Percentiles rank a stretch among this genome's conserved stretches.
Evolutionary conservation across 2,329 filamentous ascomycete genomes (phyloP).

Genomic region (Hawksworthiomyces lignivorus): DNA sequence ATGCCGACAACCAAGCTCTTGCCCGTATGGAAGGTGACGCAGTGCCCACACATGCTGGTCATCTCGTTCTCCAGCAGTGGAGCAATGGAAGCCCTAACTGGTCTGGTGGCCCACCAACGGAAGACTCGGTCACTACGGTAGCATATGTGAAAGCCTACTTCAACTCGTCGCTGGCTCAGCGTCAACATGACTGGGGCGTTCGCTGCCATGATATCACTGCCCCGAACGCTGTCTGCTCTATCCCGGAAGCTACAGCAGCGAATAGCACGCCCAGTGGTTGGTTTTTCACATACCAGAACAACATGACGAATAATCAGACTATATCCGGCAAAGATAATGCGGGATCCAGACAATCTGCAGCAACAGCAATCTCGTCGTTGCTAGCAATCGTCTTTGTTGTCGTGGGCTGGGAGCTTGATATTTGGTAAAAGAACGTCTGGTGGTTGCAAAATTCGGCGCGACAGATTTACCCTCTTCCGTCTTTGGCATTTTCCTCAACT

Average conservation of each 20-base stretch:
- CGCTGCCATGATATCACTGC: slow-evolving; percentile 34
- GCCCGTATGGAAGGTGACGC: slow-evolving; percentile 47
- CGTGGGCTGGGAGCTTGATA: not conserved
- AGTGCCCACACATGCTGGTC: slow-evolving; percentile 54
- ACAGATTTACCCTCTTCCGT: too few species aligned
- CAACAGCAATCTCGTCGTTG: not conserved
- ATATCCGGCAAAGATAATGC: slow-evolving; percentile 17
- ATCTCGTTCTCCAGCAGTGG: slow-evolving; percentile 68
- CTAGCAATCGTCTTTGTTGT: not conserved
- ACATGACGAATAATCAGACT: slow-evolving; percentile 42
- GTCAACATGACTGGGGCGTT: slow-evolving; percentile 29
- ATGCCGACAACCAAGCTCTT: slow-evolving; percentile 54
- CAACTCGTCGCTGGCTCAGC: slow-evolving; percentile 51
- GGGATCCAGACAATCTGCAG: not conserved
- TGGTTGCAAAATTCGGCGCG: too few species aligned
- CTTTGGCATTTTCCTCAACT: too few species aligned
- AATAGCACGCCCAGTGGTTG: slow-evolving; percentile 27
- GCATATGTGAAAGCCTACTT: slow-evolving; percentile 73
- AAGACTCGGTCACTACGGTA: slow-evolving; percentile 56
- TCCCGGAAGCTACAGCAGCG: slow-evolving; percentile 37
- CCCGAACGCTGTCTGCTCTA: slow-evolving; percentile 36
- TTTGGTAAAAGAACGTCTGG: slow-evolving; percentile 2
- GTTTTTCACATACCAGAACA: slow-evolving; percentile 42
- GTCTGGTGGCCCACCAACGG: slow-evolving; percentile 60
- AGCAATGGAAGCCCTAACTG: slow-evolving; percentile 66